Evolutionary conservation across 163 green algal genomes (phyloP), one percentile per base, ranked within the genome.

Genomic region (Chlamydomonas reinhardtii): DNA sequence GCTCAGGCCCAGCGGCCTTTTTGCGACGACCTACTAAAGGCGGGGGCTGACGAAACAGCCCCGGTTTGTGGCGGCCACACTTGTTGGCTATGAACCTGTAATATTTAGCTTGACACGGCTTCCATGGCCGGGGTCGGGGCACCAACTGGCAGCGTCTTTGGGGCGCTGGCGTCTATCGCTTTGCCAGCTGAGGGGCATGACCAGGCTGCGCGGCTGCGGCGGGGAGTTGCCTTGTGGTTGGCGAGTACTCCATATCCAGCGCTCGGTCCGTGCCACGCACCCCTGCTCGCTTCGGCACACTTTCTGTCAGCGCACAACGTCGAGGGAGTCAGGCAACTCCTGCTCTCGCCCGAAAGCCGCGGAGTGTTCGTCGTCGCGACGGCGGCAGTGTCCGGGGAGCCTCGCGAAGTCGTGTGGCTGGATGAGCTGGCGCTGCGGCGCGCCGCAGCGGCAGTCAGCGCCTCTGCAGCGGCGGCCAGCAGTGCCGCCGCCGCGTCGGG

Each of bases 361-460:
- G 76, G 69, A 3, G 31, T 74, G 29, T 83, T 83, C 37, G 61
- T 48, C 20, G 62, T 83, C 22, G 9, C 48, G 48, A 56, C 48
- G 6, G 48, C 48, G 14, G 48, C 48, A 2, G 17, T n/a, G 9
- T 29, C 16, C 3, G 25, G 35, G 25, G 73, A 78, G 8, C 37
- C 27, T 20, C 43, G 39, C 52, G 77, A 84, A 32, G 48, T 84
- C 1, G 31, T 84, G n/a, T n/a, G 32, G n/a, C 31, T 84, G 27
- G 77, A 84, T 52, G 77, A 84, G 77, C 66, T 71, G 31, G 43
- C 43, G 34, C 48, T 76, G 12, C 66, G 48, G n/a, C 43, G 77
- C 8, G 65, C 62, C 19, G 62, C 62, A 34, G 62, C 31, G 29
- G 66, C 31, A 31, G 5, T 32, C 27, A 11, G 66, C 27, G 66